Evolutionary conservation across 805 yeast species (phyloP).

Genomic region (Clavispora santaluciae): DNA sequence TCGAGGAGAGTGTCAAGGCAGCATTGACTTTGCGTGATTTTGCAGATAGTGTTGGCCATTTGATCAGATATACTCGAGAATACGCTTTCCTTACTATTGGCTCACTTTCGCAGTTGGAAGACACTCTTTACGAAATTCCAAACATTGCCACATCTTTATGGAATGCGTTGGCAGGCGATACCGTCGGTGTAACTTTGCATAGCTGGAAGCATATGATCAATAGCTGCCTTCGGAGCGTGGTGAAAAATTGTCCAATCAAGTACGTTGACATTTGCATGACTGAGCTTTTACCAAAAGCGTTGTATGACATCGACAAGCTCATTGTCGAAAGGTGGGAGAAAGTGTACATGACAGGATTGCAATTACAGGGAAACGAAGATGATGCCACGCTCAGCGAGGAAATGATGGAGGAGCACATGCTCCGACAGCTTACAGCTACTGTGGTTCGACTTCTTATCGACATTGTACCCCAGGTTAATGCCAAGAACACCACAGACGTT

Average conservation of each 20-base stretch:
- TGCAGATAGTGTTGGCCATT: slow-evolving; percentile 97
- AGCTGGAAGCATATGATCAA: slow-evolving; percentile 97
- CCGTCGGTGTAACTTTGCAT: slow-evolving; percentile 85
- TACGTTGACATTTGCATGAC: slow-evolving; percentile 65
- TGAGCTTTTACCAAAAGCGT: slow-evolving; percentile 72
- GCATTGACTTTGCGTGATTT: slow-evolving; percentile 91
- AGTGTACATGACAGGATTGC: slow-evolving; percentile 54
- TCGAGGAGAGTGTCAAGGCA: slow-evolving; percentile 91
- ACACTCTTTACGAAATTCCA: slow-evolving; percentile 82
- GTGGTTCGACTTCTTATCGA: slow-evolving; percentile 84
- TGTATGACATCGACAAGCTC: slow-evolving; percentile 68
- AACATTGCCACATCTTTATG: slow-evolving; percentile 70
- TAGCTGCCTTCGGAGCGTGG: slow-evolving; percentile 77
- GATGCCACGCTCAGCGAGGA: slow-evolving; percentile 91
- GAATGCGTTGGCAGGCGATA: slow-evolving; percentile 82
- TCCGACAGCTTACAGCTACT: slow-evolving; percentile 89
- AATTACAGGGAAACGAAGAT: slow-evolving; percentile 54
- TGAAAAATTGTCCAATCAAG: slow-evolving; percentile 80
- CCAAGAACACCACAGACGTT: slow-evolving; percentile 48
- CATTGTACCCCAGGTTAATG: slow-evolving; percentile 73
- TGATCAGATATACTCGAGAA: slow-evolving; percentile 91
- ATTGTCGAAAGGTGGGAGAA: slow-evolving; percentile 72
- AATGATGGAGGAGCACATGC: slow-evolving; percentile 95
- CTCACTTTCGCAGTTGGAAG: slow-evolving; percentile 85
- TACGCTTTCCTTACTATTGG: slow-evolving; percentile 89